Base-by-base conservation (phyloP, 352 stramenopile genomes). In the Globisporangium viniferum region DNA sequence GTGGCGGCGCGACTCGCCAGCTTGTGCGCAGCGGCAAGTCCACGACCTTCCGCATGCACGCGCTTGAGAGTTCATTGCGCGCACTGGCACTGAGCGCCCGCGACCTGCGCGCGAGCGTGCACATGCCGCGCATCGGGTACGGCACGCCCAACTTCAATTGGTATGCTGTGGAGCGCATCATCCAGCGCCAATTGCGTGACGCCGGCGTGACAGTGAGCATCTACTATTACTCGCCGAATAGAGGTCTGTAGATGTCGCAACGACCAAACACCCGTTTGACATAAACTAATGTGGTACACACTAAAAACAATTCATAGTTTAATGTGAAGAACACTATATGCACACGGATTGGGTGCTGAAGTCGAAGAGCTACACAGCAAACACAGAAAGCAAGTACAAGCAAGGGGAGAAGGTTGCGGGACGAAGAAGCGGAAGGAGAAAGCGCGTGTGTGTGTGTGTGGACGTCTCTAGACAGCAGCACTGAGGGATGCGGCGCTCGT, bases 71-170 rank as follows among this genome's bases (percentile, higher is more conserved):
- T 33, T 67, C 82, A 10, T 69, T 93, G 22, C 62, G 75, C 41
- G 72, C 71, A 8, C 58, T 93, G 0, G 80, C 82, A 0, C 56
- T 73, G 61, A 69, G 73, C 60, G 75, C 82, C 7, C 61, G 68
- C 5, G 51, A 68, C 24, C 62, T 89, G 33, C 31, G 70, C 12
- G 86, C 83, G 54, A 89, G 75, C 46, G 72, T 93, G 62, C 83
- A 93, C 80, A 80, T 93, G 67, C 86, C 86, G 31, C 83, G 86
- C 51, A 91, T 93, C 44, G 86, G 86, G 55, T 91, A 90, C 59
- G 86, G 83, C 54, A 92, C 86, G 20, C 82, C 86, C 2, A 72
- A 79, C 51, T 93, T 92, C 74, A 93, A 93, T 64, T 93, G 86
- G 86, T 93, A 93, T 70, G 82, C 83, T 10, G 86, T 92, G 36